A percentile compares a stretch with the other conserved stretches of the same genome.
Conservation (phyloP, 495 filamentous ascomycete species). For the Penicillium simplicissimum region DNA sequence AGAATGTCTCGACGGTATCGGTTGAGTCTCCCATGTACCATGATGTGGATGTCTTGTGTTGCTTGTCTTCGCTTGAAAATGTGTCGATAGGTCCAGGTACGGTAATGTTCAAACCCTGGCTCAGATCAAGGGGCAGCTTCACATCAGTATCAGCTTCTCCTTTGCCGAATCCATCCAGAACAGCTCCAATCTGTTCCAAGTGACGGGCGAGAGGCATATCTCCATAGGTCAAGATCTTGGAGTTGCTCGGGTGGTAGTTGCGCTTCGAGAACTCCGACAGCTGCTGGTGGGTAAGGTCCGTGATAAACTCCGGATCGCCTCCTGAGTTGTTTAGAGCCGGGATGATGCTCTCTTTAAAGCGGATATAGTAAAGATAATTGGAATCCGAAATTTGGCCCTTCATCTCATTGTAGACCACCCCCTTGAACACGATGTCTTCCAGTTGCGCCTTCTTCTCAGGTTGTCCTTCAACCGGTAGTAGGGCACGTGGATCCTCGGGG, state of each 20-base stretch:
- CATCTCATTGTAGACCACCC: conserved; percentile 99
- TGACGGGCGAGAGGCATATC: conserved; percentile 85
- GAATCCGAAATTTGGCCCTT: conserved; percentile 99
- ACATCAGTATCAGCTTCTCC: conserved; percentile 69
- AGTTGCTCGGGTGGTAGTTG: conserved; percentile 96
- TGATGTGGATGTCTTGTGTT: conserved; percentile 89
- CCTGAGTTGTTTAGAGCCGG: conserved; percentile 94
- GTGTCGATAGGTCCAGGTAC: conserved; percentile 87
- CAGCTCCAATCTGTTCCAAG: conserved; percentile 70
- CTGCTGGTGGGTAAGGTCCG: conserved; percentile 86
- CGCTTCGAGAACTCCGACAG: conserved; percentile 80
- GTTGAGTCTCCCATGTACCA: conserved; percentile 86
- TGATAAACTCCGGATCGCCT: conserved; percentile 93
- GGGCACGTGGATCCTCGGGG: conserved; percentile 75
- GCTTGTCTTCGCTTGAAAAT: conserved; percentile 77
- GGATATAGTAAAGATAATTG: conserved; percentile 91
- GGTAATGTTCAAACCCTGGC: conserved; percentile 60
- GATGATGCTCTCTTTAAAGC: conserved; percentile 91
- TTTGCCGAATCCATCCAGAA: conserved; percentile 68
- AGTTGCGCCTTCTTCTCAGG: conserved; percentile 33
- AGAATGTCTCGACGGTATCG: conserved; percentile 83
- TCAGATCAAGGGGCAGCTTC: conserved; percentile 73
- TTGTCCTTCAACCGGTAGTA: conserved; percentile 42
- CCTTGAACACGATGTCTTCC: conserved; percentile 83
- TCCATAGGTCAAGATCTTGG: conserved; percentile 93